Evolutionary conservation across 2,329 filamentous ascomycete species (phyloP).

Genomic region (Bertia moriformis): DNA sequence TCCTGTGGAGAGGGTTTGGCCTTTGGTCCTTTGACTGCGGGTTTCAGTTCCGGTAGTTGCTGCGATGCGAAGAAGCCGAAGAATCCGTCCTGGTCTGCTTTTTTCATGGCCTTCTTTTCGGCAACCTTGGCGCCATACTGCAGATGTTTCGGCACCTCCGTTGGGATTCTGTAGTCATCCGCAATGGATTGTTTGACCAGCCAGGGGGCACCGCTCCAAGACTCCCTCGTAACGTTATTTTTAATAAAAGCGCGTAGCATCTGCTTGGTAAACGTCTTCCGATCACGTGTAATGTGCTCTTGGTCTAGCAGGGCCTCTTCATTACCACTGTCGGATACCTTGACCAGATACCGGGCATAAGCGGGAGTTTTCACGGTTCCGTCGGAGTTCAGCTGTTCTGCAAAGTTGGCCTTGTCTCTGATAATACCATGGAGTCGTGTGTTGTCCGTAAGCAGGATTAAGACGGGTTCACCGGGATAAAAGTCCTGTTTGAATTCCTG

Average conservation of each 20-base stretch:
- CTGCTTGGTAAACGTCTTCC: conserved; percentile 86
- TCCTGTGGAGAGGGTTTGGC: neutral
- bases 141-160: conserved; percentile 53
- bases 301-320: conserved; percentile 70
- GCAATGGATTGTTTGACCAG: neutral
- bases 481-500: conserved; percentile 79
- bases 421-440: conserved; percentile 62
- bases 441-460: conserved; percentile 54
- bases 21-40: conserved; percentile 57
- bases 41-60: conserved; percentile 60
- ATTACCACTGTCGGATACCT: conserved; percentile 49
- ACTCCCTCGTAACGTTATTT: conserved; percentile 52
- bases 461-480: conserved; percentile 75
- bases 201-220: neutral
- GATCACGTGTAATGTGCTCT: conserved; percentile 69
- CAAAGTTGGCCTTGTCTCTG: conserved; percentile 72
- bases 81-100: conserved; percentile 8
- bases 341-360: conserved; percentile 69
- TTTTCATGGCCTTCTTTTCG: conserved; percentile 27
- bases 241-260: conserved; percentile 90
- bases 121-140: conserved; percentile 50
- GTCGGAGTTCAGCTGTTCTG: conserved; percentile 31
- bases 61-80: conserved; percentile 25
- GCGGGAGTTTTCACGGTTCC: conserved; percentile 51
- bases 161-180: conserved; percentile 58